Base-by-base conservation (phyloP, 306 rosid genomes). In the Leucaena leucocephala region DNA sequence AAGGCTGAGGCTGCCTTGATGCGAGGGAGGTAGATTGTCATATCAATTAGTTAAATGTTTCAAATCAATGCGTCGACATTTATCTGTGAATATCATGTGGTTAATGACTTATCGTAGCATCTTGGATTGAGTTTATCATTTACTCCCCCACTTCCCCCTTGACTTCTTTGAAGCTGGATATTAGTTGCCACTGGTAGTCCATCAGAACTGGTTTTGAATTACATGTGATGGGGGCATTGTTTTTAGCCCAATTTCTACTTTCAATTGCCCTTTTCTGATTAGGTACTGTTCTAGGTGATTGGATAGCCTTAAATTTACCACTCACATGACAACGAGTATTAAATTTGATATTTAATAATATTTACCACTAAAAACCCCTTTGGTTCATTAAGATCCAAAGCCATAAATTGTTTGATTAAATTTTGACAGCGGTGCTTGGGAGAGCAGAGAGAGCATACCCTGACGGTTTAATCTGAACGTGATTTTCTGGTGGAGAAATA, bases 1-100 rank as follows among this genome's bases (percentile, higher is more conserved):
- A 82, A 69, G 82, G 50, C 19, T 66, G 64, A 22, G 83, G 81
- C 71, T 68, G 49, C 80, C 43, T 36, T 66, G 36, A 7, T 27
- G 21, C 19, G 76, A 49, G 39, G 35, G 80, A 72, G 70, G 80
- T 14, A 45, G 43, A 79, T 81, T 71, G 38, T 84, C 65, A n/a
- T 65, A 83, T 70, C 66, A 17, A 39, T 78, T 54, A 43, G 76
- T 80, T 54, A 81, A 45, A 57, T 76, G 84, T 64, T 71, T 21
- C 68, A 58, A 82, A 87, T 27, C 1, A 27, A 27, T 72, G 85
- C 9, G 86, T 83, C 84, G 87, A 86, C 86, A 83, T 82, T 64
- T 77, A 84, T 74, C 64, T 84, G 77, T 79, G 86, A 85, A 77
- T 84, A 75, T 65, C 71, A 42, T 84, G 13, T 12, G 22, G 67